Conservation (phyloP, 2,329 filamentous ascomycete genomes). For the Cercospora nicotianae region DNA sequence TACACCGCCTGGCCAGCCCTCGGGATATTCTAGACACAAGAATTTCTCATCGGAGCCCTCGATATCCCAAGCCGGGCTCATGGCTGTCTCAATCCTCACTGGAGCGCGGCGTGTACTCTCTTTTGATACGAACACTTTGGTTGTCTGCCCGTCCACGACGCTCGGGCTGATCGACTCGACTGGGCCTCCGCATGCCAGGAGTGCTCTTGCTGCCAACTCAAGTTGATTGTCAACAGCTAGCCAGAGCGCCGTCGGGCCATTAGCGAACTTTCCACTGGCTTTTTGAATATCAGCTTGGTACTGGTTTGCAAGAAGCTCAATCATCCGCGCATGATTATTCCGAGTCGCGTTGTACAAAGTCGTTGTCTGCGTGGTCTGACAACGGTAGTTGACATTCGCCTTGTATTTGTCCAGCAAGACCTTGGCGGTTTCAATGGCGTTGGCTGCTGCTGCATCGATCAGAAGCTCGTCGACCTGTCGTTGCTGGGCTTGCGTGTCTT, state of each 20-base stretch:
- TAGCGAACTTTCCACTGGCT: slow-evolving; percentile 16
- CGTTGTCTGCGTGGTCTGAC: neutral
- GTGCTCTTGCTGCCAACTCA: slow-evolving; percentile 13
- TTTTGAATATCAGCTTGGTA: slow-evolving; percentile 18
- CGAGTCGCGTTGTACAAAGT: slow-evolving; percentile 6
- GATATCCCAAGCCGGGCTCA: slow-evolving; percentile 15
- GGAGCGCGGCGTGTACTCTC: neutral
- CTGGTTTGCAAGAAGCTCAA: slow-evolving; percentile 8
- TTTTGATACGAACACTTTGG: slow-evolving; percentile 15
- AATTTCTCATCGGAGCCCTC: slow-evolving; percentile 12
- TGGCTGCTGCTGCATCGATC: slow-evolving; percentile 1
- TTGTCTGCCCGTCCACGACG: slow-evolving; percentile 8
- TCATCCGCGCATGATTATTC: slow-evolving; percentile 9
- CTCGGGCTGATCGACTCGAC: slow-evolving; percentile 11
- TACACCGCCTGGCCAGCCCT: slow-evolving; percentile 14
- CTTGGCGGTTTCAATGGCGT: slow-evolving; percentile 1
- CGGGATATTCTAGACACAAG: slow-evolving; percentile 21
- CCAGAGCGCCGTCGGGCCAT: slow-evolving; percentile 22
- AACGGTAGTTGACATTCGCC: slow-evolving; percentile 10
- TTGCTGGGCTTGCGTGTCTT: neutral
- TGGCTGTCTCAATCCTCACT: neutral
- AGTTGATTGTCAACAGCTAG: slow-evolving; percentile 14
- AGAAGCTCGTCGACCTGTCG: neutral
- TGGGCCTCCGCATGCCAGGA: slow-evolving; percentile 20
- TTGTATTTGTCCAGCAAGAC: slow-evolving; percentile 6